Evolutionary conservation across 129 eudicot species (phyloP).

Genomic region (Saussurea involucrata): DNA sequence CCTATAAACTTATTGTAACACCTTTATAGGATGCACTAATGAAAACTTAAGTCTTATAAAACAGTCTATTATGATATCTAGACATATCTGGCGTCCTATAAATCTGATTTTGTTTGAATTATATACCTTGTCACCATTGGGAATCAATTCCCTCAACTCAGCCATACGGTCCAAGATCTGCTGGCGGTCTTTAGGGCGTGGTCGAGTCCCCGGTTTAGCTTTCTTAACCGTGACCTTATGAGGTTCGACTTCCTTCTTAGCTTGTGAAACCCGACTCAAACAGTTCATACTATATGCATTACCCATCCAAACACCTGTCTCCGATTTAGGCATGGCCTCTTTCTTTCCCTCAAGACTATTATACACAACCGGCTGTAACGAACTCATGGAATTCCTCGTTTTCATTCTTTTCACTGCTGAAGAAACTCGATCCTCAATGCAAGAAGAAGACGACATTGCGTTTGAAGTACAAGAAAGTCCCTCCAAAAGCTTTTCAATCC

Average conservation of each 20-base stretch:
- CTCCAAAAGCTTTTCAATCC: constrained; percentile 62
- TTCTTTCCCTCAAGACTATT: not conserved
- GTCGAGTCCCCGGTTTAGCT: constrained; percentile 87
- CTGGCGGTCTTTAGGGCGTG: constrained; percentile 94
- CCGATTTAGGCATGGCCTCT: constrained; percentile 13
- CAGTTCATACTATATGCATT: constrained; percentile 40
- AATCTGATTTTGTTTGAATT: not conserved
- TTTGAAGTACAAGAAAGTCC: constrained; percentile 41
- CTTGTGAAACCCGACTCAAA: constrained; percentile 37
- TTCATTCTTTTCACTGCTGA: constrained; percentile 50
- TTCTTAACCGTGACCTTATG: constrained; percentile 57
- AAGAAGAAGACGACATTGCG: constrained; percentile 32
- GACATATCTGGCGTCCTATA: not conserved
- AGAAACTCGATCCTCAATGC: constrained; percentile 56
- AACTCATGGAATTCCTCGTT: constrained; percentile 27
- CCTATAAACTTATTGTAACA: not conserved
- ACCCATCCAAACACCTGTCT: constrained; percentile 32
- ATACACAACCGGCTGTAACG: constrained; percentile 24
- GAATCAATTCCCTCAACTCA: constrained; percentile 82
- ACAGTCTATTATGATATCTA: not conserved
- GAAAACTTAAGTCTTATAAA: not conserved
- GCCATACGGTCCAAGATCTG: constrained; percentile 78
- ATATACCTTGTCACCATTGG: constrained; percentile 81
- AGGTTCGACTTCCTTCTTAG: constrained; percentile 44
- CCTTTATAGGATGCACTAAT: not conserved